Conservation (phyloP, 495 filamentous ascomycete species). For the Aspergillus sclerotioniger region DNA sequence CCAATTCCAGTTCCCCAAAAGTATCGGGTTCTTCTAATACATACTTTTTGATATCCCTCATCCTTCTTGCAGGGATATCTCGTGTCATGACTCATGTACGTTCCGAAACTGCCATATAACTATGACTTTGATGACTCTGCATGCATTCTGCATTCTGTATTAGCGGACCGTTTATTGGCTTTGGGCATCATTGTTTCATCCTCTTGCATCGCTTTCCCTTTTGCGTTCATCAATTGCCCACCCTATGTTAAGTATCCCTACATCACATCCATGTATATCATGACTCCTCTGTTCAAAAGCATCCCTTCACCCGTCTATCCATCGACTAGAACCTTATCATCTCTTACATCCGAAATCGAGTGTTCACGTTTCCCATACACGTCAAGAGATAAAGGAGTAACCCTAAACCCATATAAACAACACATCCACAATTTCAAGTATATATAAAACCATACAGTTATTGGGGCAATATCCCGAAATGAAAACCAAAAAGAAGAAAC, state of each 20-base stretch:
- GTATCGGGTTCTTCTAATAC: not conserved
- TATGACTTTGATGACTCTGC: slow-evolving; percentile 1
- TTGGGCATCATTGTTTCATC: not conserved
- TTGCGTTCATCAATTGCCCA: no score
- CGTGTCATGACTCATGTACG: slow-evolving; percentile 9
- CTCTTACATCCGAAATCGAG: not conserved
- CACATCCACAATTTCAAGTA: no score
- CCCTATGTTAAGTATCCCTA: not conserved
- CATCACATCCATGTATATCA: not conserved
- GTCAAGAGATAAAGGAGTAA: no score
- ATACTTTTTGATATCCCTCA: slow-evolving; percentile 1
- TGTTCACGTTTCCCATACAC: no score
- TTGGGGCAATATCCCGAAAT: no score
- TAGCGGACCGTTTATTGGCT: slow-evolving; percentile 8
- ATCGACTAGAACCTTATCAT: not conserved
- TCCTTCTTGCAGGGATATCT: slow-evolving; percentile 7
- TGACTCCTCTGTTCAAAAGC: not conserved
- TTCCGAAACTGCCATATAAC: slow-evolving; percentile 2
- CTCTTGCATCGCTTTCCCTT: not conserved
- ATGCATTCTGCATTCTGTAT: slow-evolving; percentile 7
- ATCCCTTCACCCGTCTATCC: not conserved
- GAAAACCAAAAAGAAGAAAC: no score
- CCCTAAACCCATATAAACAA: no score
- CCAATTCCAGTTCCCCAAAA: not conserved
- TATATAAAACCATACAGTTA: no score